Base-by-base conservation (phyloP, 768 basidiomycete species). In the Amanita inopinata region DNA sequence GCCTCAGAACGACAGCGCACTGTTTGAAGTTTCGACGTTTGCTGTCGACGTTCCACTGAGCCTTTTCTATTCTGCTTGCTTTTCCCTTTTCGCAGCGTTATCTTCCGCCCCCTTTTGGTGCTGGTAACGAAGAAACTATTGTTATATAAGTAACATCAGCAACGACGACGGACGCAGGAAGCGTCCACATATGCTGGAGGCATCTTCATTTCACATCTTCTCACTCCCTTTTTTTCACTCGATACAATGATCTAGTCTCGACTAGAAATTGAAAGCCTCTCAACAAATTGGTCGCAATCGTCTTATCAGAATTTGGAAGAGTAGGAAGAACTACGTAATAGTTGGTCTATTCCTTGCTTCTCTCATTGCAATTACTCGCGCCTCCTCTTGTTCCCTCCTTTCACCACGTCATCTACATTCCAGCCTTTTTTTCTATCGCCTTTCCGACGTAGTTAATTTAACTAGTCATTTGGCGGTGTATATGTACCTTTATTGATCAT, bases 231-330 rank as follows among this genome's bases (percentile, higher is more conserved):
- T 34, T 39, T 38, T 31, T 30, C 11, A 14, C 30, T 14, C 19
- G 36, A 40, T 47, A 40, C 40, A 20, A 14, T 37, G 46, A 43
- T 49, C 42, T 40, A 15, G 45, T 49, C 30, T 43, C 25, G 45
- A 46, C 44, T 20, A 33, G n/a, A 31, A 19, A 19, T 38, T 19
- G 23, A 35, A 37, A 11, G 42, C 42, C 42, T 44, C 51, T 45
- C 45, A 46, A 40, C 43, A 51, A 27, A 50, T 39, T 42, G 45
- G 40, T 28, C 22, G 27, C 38, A 27, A 39, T 39, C 6, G 27
- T 39, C 24, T 39, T 39, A 10, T 12, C 38, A 19, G 27, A 28
- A 10, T 28, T 27, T 20, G 27, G 24, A 39, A 39, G 25, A 28
- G 38, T 15, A 28, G n/a, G n/a, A n/a, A n/a, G n/a, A n/a, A n/a